These are phyloP conservation scores for Calycina herbarum DNA, from an alignment of 2,329 filamentous ascomycete species.

Conservation along the genomic window DNA sequence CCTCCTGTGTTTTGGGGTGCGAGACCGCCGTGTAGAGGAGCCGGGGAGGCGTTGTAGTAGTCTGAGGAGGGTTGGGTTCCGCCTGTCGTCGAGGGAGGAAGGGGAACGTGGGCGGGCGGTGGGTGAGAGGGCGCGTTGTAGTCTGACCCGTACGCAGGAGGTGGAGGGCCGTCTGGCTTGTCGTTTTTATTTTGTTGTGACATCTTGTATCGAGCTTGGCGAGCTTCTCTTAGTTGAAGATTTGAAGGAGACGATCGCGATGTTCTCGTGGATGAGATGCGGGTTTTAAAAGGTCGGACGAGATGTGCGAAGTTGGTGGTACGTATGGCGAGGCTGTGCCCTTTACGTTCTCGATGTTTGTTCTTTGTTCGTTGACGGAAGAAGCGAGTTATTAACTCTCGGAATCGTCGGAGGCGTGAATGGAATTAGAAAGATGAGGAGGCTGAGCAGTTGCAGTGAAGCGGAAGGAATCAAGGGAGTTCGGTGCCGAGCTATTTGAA, in stretches of 20 bases:
- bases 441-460: too few relatives aligned
- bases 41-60: slow-evolving; percentile 25
- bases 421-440: too few relatives aligned
- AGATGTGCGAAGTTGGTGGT: too few relatives aligned
- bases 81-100: slow-evolving; percentile 18
- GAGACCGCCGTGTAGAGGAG: slow-evolving; percentile 17
- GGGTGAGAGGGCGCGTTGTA: slow-evolving; percentile 21
- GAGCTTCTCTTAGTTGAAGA: neutral
- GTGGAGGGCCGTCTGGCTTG: slow-evolving; percentile 25
- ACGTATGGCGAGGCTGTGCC: too few relatives aligned
- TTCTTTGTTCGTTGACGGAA: too few relatives aligned
- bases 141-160: slow-evolving; percentile 28
- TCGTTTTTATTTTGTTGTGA: slow-evolving; percentile 19
- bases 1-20: slow-evolving; percentile 14
- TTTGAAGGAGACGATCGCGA: neutral
- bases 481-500: too few relatives aligned
- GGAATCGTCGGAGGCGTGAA: too few relatives aligned
- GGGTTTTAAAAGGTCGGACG: too few relatives aligned
- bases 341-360: too few relatives aligned
- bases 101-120: slow-evolving; percentile 23
- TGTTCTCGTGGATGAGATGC: too few relatives aligned
- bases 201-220: neutral
- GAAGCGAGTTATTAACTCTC: too few relatives aligned
- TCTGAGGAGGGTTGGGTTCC: slow-evolving; percentile 16
- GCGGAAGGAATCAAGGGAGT: too few relatives aligned